These are phyloP conservation scores for Neonectria sp. DNA, from an alignment of 2,329 filamentous ascomycete species.

Conservation along the genomic window DNA sequence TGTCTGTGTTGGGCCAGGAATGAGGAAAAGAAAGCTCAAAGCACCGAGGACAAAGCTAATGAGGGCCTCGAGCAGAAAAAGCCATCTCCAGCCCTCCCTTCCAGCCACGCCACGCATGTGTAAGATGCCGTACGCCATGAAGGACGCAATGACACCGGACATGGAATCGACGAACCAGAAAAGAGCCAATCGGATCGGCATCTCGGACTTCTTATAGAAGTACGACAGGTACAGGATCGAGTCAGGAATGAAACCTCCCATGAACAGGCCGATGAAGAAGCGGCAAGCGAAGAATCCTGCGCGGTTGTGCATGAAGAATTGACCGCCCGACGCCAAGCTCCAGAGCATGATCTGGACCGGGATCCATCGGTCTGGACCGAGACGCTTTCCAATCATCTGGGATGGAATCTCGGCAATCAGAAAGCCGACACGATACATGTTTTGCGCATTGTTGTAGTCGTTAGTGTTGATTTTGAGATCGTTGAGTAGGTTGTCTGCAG, in stretches of 20 bases:
- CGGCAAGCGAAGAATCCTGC: slow-evolving; percentile 30
- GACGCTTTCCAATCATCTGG: slow-evolving; percentile 71
- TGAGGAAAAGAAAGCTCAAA: slow-evolving; percentile 14
- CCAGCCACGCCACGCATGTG: slow-evolving; percentile 46
- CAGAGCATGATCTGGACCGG: slow-evolving; percentile 40
- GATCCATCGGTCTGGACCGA: slow-evolving; percentile 53
- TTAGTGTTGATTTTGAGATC: slow-evolving; percentile 54
- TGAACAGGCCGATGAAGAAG: slow-evolving; percentile 22
- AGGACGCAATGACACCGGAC: slow-evolving; percentile 43
- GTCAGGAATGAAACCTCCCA: slow-evolving; percentile 33
- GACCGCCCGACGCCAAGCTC: slow-evolving; percentile 15
- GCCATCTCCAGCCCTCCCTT: slow-evolving; percentile 46
- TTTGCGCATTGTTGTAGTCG: slow-evolving; percentile 69
- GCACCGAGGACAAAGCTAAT: slow-evolving; percentile 35
- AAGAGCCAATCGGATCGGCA: slow-evolving; percentile 45
- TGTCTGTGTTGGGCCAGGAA: slow-evolving; percentile 25
- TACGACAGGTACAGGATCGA: slow-evolving; percentile 47
- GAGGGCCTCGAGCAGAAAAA: slow-evolving; percentile 41
- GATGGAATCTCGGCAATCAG: slow-evolving; percentile 73
- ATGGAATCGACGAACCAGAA: slow-evolving; percentile 44
- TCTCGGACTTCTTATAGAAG: slow-evolving; percentile 47
- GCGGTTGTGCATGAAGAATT: slow-evolving; percentile 28
- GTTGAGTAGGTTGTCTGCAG: slow-evolving; percentile 58
- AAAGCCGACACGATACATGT: slow-evolving; percentile 68
- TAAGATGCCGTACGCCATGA: slow-evolving; percentile 46